These are phyloP conservation scores for Flueggea neowawraea DNA, from an alignment of 441 rosid species.

Conservation along the genomic window DNA sequence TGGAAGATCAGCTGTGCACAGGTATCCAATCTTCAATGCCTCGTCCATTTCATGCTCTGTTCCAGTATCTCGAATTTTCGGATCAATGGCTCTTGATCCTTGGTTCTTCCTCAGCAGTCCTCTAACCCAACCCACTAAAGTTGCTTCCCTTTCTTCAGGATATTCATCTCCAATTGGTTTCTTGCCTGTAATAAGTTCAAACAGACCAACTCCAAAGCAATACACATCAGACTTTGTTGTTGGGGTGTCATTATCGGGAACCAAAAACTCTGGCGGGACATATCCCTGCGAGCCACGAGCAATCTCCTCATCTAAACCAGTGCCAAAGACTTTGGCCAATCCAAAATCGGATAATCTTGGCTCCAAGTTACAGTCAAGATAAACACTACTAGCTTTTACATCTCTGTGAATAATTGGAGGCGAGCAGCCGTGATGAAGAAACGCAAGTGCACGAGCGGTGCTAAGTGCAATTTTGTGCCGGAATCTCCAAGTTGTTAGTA, in stretches of 20 bases:
- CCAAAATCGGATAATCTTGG: constrained; percentile 93
- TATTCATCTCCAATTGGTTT: constrained; percentile 71
- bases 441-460: constrained; percentile 87
- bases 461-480: constrained; percentile 88
- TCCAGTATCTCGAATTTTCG: constrained; percentile 63
- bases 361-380: constrained; percentile 75
- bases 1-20: constrained; percentile 87
- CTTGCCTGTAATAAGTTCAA: constrained; percentile 83
- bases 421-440: constrained; percentile 93
- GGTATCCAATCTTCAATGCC: constrained; percentile 87
- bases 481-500: constrained; percentile 70
- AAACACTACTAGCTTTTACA: constrained; percentile 90
- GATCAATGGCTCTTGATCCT: constrained; percentile 63
- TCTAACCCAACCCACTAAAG: constrained; percentile 76
- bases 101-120: constrained; percentile 62
- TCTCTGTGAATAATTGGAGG: constrained; percentile 80
- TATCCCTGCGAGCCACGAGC: constrained; percentile 76
- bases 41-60: constrained; percentile 70
- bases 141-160: constrained; percentile 52
- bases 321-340: constrained; percentile 79
- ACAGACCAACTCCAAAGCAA: constrained; percentile 84
- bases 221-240: constrained; percentile 87
- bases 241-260: constrained; percentile 45
- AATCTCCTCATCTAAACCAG: constrained; percentile 67
- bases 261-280: constrained; percentile 78